Conservation (phyloP, 805 yeast species). For the Ogataea glucozyma region DNA sequence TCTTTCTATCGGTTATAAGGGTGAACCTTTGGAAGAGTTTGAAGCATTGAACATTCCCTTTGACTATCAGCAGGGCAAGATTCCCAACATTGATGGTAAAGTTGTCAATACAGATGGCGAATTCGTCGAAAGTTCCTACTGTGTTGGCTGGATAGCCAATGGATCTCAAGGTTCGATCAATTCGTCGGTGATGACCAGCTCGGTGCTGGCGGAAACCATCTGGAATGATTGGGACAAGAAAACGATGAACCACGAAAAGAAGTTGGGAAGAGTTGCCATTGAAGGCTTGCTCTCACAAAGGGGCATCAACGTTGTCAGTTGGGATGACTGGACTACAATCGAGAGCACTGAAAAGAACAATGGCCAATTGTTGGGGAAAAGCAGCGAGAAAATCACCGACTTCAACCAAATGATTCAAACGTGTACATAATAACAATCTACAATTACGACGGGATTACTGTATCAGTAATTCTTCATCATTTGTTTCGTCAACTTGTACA, state of each 20-base stretch:
- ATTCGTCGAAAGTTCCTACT: conserved; percentile 55
- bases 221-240: conserved; percentile 45
- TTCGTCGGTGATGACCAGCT: conserved; percentile 82
- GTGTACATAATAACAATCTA: conserved; percentile 8
- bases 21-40: conserved; percentile 62
- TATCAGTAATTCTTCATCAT: background rate
- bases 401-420: conserved; percentile 49
- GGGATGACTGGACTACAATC: conserved; percentile 69
- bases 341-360: conserved; percentile 50
- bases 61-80: conserved; percentile 43
- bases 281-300: conserved; percentile 23
- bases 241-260: conserved; percentile 17
- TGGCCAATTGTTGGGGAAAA: conserved; percentile 53
- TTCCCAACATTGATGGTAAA: conserved; percentile 48
- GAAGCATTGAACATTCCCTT: conserved; percentile 51
- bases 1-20: conserved; percentile 81
- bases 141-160: conserved; percentile 87
- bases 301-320: conserved; percentile 40
- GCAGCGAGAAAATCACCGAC: conserved; percentile 56
- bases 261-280: conserved; percentile 36
- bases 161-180: conserved; percentile 93
- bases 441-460: background rate
- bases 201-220: conserved; percentile 67
- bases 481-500: conserved; percentile 1
- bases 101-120: conserved; percentile 35